phyloP scores from a whole-genome alignment of 163 green algal genomes.

The Chloromonas sp. region DNA sequence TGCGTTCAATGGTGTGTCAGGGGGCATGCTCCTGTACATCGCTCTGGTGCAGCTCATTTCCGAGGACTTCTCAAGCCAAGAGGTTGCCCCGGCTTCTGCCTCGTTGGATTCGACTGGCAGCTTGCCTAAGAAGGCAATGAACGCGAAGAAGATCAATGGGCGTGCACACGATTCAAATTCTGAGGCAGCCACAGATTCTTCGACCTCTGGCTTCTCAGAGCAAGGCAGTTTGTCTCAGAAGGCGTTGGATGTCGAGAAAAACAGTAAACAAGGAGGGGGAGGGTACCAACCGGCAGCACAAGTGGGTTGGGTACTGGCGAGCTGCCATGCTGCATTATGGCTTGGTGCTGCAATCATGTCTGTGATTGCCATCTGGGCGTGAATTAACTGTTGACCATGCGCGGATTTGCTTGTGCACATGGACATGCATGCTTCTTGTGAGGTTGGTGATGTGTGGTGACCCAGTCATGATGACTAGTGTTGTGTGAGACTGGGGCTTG shows the following conservation, averaged over 20 bases:
- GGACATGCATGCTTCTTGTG: too few species aligned
- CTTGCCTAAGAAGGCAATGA: too few species aligned
- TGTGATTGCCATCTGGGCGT: constrained; percentile 33
- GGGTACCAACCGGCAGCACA: not conserved
- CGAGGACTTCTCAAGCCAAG: constrained; percentile 30
- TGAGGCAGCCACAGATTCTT: too few species aligned
- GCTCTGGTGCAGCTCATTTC: constrained; percentile 36
- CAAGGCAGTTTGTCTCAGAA: not conserved
- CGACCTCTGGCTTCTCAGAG: not conserved
- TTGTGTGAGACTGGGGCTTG: too few species aligned
- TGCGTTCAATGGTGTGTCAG: constrained; percentile 35
- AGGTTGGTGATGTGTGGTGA: too few species aligned
- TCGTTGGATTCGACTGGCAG: too few species aligned
- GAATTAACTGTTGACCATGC: not conserved
- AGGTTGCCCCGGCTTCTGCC: not conserved
- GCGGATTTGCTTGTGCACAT: too few species aligned
- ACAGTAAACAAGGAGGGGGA: not conserved
- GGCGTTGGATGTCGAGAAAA: not conserved
- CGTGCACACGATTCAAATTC: too few species aligned
- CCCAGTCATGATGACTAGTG: too few species aligned
- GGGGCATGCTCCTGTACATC: constrained; percentile 54
- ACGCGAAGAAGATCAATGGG: too few species aligned
- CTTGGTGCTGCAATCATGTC: constrained; percentile 23
- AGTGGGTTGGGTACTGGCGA: not conserved
- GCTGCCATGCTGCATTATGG: constrained; percentile 10